These are phyloP conservation scores for Phytophthora idaei DNA, from an alignment of 352 stramenopile genomes.

Conservation along the genomic window DNA sequence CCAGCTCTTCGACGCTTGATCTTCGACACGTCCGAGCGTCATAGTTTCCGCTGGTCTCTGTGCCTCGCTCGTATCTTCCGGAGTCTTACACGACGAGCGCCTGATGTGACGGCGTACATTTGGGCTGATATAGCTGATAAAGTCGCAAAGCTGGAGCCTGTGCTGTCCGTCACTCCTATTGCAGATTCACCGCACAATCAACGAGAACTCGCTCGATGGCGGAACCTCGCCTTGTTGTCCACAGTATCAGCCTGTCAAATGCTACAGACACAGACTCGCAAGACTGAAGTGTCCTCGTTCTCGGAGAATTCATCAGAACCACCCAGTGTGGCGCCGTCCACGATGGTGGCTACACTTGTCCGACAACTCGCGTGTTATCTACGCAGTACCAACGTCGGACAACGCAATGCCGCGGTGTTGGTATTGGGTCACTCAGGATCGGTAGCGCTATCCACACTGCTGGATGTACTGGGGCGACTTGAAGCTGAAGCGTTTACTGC, in stretches of 20 bases:
- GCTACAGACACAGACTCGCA: conserved; percentile 31
- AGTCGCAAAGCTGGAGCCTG: conserved; percentile 63
- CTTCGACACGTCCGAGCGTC: conserved; percentile 19
- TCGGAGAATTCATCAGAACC: conserved; percentile 25
- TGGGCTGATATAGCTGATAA: conserved; percentile 72
- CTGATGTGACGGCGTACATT: conserved; percentile 68
- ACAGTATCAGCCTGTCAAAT: conserved; percentile 54
- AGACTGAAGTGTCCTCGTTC: conserved; percentile 26
- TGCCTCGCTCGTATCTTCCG: conserved; percentile 52
- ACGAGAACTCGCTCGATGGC: conserved; percentile 58
- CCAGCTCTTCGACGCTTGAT: conserved; percentile 18
- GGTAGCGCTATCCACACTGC: conserved; percentile 40
- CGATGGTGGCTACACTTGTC: conserved; percentile 50
- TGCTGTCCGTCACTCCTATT: conserved; percentile 37
- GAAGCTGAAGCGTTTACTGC: conserved; percentile 58
- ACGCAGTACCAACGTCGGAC: conserved; percentile 56
- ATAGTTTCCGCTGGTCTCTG: conserved; percentile 67
- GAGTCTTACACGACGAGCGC: conserved; percentile 41
- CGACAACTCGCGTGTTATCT: conserved; percentile 61
- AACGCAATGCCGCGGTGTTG: conserved; percentile 61
- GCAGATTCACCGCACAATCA: conserved; percentile 13
- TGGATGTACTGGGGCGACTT: conserved; percentile 59
- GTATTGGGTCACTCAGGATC: conserved; percentile 52
- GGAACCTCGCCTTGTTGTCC: conserved; percentile 66
- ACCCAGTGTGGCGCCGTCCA: conserved; percentile 26